Evolutionary conservation across 1,139 yeast genomes (phyloP), one percentile per base, ranked within the genome.

Genomic region (Lodderomyces parapsilosis): DNA sequence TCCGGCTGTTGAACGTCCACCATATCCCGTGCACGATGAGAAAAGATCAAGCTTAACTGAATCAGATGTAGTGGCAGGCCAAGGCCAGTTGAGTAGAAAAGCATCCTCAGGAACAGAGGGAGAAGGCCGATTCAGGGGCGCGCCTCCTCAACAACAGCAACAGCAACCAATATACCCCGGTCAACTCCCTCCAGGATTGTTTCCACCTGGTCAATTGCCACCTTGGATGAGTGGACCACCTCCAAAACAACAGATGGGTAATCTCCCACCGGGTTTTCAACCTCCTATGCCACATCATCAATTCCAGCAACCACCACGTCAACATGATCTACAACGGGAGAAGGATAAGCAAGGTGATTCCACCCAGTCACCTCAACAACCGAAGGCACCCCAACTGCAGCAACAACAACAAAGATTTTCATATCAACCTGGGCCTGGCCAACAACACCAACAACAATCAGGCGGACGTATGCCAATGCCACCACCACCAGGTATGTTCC

Each of bases 401-500:
- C 39, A 40, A 46, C 11, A 7, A 14, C 37, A 38, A 33, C 34
- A 24, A 15, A 20, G n/a, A 20, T 19, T 39, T 36, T 44, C 39
- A 20, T 41, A 37, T 28, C 36, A 37, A 7, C 43, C 46, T 49
- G 41, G 41, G 46, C 20, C 13, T 15, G 36, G 13, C 4, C 28
- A 31, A 10, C 35, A 27, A 22, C 40, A 31, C 5, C 39, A 36
- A 18, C 39, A 36, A 31, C 35, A 27, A 9, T 19, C 46, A 22
- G 43, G 43, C 2, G 30, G 40, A 19, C 24, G 35, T 20, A 41
- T 41, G 41, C 51, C 48, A 8, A 48, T 44, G 6, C 56, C 56
- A 6, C 52, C 56, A 6, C 52, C 51, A 13, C 53, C 50, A 18
- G 53, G 53, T 19, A 47, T 49, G 50, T 51, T 51, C 25, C 52